A percentile compares a stretch with the other conserved stretches of the same genome.
These are phyloP conservation scores for Taxillus chinensis DNA, from an alignment of 164 flowering plant species.

Conservation along the genomic window DNA sequence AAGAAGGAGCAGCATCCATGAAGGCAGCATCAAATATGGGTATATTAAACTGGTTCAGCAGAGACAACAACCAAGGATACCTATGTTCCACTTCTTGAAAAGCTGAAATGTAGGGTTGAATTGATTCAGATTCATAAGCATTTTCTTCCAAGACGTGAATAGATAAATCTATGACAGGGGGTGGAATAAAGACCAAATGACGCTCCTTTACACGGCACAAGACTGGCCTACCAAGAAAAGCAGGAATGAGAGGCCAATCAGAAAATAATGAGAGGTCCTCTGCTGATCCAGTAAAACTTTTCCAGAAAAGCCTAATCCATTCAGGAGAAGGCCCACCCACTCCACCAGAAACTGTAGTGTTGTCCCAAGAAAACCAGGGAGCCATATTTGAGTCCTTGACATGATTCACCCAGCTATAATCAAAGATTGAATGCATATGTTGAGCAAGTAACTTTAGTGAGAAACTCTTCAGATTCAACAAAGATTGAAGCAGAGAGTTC, in stretches of 20 bases:
- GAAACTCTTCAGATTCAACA: slow-evolving; percentile 54
- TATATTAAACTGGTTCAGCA: slow-evolving; percentile 80
- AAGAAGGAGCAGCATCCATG: slow-evolving; percentile 52
- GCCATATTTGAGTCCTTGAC: slow-evolving; percentile 48
- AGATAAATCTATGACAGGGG: slow-evolving; percentile 25
- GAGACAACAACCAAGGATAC: slow-evolving; percentile 80
- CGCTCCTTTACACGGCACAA: slow-evolving; percentile 82
- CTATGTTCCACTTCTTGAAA: slow-evolving; percentile 33
- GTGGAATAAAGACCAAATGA: slow-evolving; percentile 69
- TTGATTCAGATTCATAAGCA: slow-evolving; percentile 21
- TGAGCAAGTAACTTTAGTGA: slow-evolving; percentile 56
- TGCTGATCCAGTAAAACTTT: slow-evolving; percentile 38
- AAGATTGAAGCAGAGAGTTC: slow-evolving; percentile 29
- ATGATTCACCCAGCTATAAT: slow-evolving; percentile 75
- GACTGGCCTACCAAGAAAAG: slow-evolving; percentile 82
- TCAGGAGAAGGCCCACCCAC: slow-evolving; percentile 84
- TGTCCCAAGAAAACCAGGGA: slow-evolving; percentile 98
- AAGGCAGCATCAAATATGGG: slow-evolving; percentile 68
- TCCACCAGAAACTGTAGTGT: slow-evolving; percentile 27
- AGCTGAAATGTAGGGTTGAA: slow-evolving; percentile 33
- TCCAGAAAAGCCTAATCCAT: slow-evolving; percentile 93
- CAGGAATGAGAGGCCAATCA: slow-evolving; percentile 96
- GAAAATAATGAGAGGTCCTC: slow-evolving; percentile 63
- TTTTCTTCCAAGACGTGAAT: slow-evolving; percentile 13
- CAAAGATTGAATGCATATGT: slow-evolving; percentile 66